phyloP scores from a whole-genome alignment of 306 rosid species.

The Cucurbita maxima region DNA sequence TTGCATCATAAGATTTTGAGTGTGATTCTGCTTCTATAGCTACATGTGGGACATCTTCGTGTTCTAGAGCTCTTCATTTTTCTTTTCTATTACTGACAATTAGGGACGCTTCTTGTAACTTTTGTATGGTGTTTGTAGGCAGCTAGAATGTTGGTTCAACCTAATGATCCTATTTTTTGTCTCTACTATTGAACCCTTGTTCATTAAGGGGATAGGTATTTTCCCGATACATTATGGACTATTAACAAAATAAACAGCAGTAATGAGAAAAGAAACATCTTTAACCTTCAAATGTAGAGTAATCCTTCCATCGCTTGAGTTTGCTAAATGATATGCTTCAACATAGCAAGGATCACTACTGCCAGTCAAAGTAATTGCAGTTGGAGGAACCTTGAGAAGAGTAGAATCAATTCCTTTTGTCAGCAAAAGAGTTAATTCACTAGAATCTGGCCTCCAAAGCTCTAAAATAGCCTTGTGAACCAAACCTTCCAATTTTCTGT shows the following conservation, averaged over 20 bases:
- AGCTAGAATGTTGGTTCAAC: background rate
- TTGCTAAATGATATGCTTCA: constrained; percentile 95
- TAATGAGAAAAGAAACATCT: background rate
- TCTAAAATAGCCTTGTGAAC: constrained; percentile 98
- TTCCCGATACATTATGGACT: background rate
- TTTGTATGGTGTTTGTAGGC: background rate
- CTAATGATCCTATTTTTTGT: background rate
- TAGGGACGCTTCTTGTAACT: background rate
- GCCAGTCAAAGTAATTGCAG: constrained; percentile 86
- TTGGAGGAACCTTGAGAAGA: constrained; percentile 88
- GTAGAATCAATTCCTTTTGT: constrained; percentile 84
- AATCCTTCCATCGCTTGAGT: constrained; percentile 79
- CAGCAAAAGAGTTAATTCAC: constrained; percentile 78
- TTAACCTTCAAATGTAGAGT: constrained; percentile 88
- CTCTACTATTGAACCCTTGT: background rate
- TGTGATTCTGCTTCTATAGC: background rate
- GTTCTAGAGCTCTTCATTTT: background rate
- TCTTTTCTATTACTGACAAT: background rate
- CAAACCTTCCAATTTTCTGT: constrained; percentile 90
- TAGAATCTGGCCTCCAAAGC: constrained; percentile 96
- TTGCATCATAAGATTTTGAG: background rate
- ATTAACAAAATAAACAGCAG: background rate
- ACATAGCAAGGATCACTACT: constrained; percentile 98
- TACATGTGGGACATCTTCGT: background rate
- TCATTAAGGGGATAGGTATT: background rate